Base-by-base conservation (phyloP, 2,329 filamentous ascomycete species). In the Juglanconis sp. region DNA sequence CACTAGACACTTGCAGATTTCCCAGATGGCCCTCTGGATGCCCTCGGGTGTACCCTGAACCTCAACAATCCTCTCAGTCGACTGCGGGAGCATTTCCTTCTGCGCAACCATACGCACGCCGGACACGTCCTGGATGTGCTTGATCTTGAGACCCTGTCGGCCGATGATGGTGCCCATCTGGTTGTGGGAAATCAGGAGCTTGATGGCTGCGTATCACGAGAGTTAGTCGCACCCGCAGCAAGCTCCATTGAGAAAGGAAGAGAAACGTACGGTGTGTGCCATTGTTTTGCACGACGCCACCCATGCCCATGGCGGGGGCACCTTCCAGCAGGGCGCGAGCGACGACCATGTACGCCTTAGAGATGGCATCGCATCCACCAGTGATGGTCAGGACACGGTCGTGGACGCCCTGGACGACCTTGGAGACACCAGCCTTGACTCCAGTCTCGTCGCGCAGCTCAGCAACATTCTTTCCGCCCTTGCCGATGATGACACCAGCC, bases 131-230 rank as follows among this genome's bases (percentile, higher is more conserved):
- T 99, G 95, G 68, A 99, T 99, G 74, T 97, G 91, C 84, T 99
- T 99, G 83, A 99, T 99, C 83, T 98, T 99, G 67, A 97, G 83
- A 62, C 95, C 95, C 75, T 96, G 91, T 66, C 92, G 88, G 70
- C 95, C 95, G 72, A 99, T 99, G 79, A 99, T 97, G 70, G 95
- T 99, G 64, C 95, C 95, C 95, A 99, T 99, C 79, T 99, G 95
- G 76, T 98, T 98, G 81, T 99, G 94, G 38, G 95, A 99, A 76
- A 99, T 98, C 73, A 99, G 88, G 36, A 99, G 88, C 73, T 96
- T 96, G 75, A 99, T 91, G 63, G 95, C 95, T 99, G 67, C 30
- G 61, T 73, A 35, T 30, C 4, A 35, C 32, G 3, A 35, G 13
- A 55, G 57, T 63, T 17, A 61, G 57, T 44, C 34, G 48, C 24